Conservation (phyloP, 164 flowering plant species). For the Litsea cubeba region DNA sequence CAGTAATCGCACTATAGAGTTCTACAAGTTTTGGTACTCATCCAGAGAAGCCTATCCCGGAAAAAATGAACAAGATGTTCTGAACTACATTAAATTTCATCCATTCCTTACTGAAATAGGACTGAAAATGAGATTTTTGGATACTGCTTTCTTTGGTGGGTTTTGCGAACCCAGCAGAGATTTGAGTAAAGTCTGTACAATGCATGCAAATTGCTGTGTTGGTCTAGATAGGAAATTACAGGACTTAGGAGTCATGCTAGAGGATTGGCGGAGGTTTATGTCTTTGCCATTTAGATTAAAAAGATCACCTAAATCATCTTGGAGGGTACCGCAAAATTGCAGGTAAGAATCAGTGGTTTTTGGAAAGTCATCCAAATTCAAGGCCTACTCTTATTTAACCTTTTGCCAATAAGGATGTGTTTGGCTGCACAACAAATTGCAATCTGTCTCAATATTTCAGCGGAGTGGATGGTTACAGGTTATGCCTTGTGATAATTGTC, state of each 20-base stretch:
- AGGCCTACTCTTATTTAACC: not conserved
- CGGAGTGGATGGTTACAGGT: not conserved
- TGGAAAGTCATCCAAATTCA: not conserved
- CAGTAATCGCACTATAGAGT: slow-evolving; percentile 53
- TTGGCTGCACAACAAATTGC: not conserved
- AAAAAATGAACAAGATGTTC: slow-evolving; percentile 75
- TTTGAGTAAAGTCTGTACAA: slow-evolving; percentile 67
- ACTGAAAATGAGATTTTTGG: slow-evolving; percentile 53
- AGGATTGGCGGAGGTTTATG: slow-evolving; percentile 62
- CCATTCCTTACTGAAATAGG: slow-evolving; percentile 37
- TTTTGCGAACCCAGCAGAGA: slow-evolving; percentile 70
- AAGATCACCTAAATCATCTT: slow-evolving; percentile 26
- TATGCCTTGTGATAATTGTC: not conserved
- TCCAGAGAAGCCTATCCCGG: slow-evolving; percentile 51
- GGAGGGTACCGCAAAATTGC: slow-evolving; percentile 75
- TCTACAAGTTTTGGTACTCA: slow-evolving; percentile 72
- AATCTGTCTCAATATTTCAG: not conserved
- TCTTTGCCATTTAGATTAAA: slow-evolving; percentile 39
- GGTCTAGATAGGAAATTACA: slow-evolving; percentile 67
- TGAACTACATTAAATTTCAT: slow-evolving; percentile 53
- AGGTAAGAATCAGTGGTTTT: slow-evolving; percentile 30
- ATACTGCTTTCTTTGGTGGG: slow-evolving; percentile 76
- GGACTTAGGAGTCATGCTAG: slow-evolving; percentile 62
- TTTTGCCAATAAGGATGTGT: not conserved
- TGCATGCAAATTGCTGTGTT: slow-evolving; percentile 84